A percentile compares a stretch with the other conserved stretches of the same genome.
Conservation (phyloP, 148 eudicot species). For the Cornus kousa region DNA sequence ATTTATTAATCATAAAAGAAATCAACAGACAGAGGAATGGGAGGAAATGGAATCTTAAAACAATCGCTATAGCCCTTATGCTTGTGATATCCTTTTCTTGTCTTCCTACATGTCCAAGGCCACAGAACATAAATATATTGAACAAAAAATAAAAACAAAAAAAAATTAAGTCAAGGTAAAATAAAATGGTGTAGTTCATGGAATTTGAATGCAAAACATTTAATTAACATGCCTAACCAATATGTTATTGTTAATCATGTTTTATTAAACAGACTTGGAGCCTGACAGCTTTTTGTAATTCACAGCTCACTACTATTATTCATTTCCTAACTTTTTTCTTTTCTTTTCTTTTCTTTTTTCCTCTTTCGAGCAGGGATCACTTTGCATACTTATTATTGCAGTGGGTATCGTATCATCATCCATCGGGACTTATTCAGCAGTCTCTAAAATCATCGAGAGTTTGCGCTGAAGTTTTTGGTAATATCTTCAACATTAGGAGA, state of each 20-base stretch:
- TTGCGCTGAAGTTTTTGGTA: constrained; percentile 18
- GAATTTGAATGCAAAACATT: no score
- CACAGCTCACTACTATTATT: neutral
- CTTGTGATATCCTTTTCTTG: neutral
- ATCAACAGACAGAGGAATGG: neutral
- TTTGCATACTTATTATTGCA: constrained; percentile 48
- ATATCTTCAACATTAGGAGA: neutral
- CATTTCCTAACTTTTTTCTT: neutral
- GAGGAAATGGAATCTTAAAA: neutral
- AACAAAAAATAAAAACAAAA: neutral
- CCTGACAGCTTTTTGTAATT: neutral
- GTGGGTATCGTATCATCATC: constrained; percentile 60
- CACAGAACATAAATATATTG: neutral
- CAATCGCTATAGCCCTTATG: neutral
- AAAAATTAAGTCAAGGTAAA: neutral
- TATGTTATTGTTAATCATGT: neutral
- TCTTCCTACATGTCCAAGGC: neutral
- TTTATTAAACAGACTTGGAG: neutral
- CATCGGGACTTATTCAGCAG: constrained; percentile 70
- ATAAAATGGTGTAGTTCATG: neutral
- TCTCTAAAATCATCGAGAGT: constrained; percentile 51
- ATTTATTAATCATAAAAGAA: no score
- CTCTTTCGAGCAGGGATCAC: constrained; percentile 33
- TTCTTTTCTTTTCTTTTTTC: neutral
- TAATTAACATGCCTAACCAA: no score